Evolutionary conservation across 1,284 basidiomycete species (phyloP), one percentile per base, ranked within the genome.

Genomic region (Farysia itapuensis): DNA sequence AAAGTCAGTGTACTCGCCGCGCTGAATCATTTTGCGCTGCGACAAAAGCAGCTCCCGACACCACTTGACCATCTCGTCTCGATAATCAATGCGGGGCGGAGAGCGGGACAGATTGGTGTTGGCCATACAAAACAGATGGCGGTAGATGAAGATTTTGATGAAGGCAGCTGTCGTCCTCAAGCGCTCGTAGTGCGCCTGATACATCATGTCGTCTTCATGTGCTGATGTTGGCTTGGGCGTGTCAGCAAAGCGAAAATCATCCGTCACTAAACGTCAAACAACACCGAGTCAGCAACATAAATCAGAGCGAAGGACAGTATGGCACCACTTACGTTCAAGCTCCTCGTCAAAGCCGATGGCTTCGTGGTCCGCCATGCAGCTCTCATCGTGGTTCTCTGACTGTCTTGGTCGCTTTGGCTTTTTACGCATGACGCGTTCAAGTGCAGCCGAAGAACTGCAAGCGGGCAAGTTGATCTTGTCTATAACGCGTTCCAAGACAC

Each of bases 401-500:
- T 63, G 52, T 21, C 59, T 42, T 3, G 59, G 59, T 31, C 59
- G 41, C 22, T 57, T 63, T 2, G 53, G 59, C 32, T 63, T 63
- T 29, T 56, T 57, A 19, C 59, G 48, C 52, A 56, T 53, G 22
- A 63, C 52, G 8, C 59, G 35, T 33, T 63, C 59, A 11, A 63
- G 39, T 5, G 59, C 59, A 23, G 44, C 36, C 0, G 59, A 63
- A 8, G 38, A 40, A 34, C 53, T 63, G 49, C 59, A 63, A 9
- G 59, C 53, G 3, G 59, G 59, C 21, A 63, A 53, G 29, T 63
- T 63, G 42, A 63, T 63, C 37, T 63, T 63, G 45, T 63, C 59
- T 16, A 63, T 53, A 39, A 63, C 59, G 5, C 59, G 44, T 29
- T 63, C 59, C 12, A 63, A 37, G 21, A 63, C 59, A 38, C 59